These are phyloP conservation scores for Alloascoidea hylecoeti DNA, from an alignment of 805 yeast species.

Conservation along the genomic window DNA sequence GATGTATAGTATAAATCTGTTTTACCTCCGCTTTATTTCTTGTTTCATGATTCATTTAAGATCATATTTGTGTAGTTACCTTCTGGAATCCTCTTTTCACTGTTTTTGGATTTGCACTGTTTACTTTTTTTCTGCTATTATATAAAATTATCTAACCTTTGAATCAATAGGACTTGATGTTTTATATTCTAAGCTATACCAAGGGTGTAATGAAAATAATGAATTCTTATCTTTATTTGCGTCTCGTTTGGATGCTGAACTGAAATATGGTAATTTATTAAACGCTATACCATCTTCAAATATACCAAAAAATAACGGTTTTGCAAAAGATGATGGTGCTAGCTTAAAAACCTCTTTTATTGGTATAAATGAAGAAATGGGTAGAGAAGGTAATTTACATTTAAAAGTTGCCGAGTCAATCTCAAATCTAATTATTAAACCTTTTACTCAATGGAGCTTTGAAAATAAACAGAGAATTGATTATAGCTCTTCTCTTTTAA, in stretches of 20 bases:
- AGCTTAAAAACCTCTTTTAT: constrained; percentile 49
- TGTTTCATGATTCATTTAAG: no score
- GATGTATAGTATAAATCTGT: no score
- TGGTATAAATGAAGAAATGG: constrained; percentile 40
- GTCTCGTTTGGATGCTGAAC: constrained; percentile 62
- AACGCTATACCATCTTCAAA: constrained; percentile 19
- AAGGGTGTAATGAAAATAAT: constrained; percentile 58
- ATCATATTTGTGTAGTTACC: no score
- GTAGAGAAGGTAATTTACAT: constrained; percentile 44
- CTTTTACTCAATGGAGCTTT: constrained; percentile 61
- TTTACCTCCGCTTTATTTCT: no score
- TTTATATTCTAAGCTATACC: constrained; percentile 36
- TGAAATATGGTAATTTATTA: constrained; percentile 44
- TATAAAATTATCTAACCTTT: background rate
- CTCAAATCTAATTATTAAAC: constrained; percentile 43
- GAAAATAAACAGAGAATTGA: constrained; percentile 59
- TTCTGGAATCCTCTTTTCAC: no score
- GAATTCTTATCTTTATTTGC: constrained; percentile 53
- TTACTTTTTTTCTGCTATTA: no score
- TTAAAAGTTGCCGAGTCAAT: constrained; percentile 48
- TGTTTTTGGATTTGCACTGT: no score
- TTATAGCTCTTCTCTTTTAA: constrained; percentile 39
- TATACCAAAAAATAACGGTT: constrained; percentile 24
- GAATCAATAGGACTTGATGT: constrained; percentile 25
- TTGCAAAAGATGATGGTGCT: constrained; percentile 47